phyloP scores from a whole-genome alignment of 2,329 filamentous ascomycete genomes.

The Mycogone perniciosa region DNA sequence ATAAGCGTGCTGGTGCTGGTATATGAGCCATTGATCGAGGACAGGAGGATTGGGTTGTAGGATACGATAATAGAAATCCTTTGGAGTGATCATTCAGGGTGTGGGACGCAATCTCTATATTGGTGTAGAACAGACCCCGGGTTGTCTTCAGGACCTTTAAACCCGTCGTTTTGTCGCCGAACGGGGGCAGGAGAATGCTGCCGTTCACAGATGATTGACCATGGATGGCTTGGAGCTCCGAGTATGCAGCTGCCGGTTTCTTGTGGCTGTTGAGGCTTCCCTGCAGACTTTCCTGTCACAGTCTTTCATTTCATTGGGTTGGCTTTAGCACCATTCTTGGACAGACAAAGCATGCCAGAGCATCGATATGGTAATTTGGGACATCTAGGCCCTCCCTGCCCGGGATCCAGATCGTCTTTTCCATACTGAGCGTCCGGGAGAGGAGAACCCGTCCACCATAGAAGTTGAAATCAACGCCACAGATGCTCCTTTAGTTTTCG shows the following conservation, averaged over 20 bases:
- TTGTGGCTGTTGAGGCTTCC: too few species aligned
- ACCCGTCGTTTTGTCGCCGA: constrained; percentile 19
- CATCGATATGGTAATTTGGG: constrained; percentile 25
- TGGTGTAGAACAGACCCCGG: background rate
- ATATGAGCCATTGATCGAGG: background rate
- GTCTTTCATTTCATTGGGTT: constrained; percentile 8
- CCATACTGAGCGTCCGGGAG: constrained; percentile 15
- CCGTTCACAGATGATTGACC: constrained; percentile 22
- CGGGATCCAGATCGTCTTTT: constrained; percentile 22
- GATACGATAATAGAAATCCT: too few species aligned
- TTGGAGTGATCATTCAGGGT: too few species aligned
- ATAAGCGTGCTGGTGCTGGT: background rate
- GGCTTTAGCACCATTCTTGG: constrained; percentile 8
- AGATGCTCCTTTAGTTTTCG: background rate
- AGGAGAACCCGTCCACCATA: constrained; percentile 21
- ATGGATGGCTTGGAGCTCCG: constrained; percentile 17
- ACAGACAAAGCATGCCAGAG: constrained; percentile 13
- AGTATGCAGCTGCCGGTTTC: constrained; percentile 14
- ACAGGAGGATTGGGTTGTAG: background rate
- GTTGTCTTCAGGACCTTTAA: constrained; percentile 12
- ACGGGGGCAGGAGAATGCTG: constrained; percentile 23
- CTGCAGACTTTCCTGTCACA: background rate
- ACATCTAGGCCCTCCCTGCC: constrained; percentile 18
- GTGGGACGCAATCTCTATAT: too few species aligned
- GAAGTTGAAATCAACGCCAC: constrained; percentile 21